Evolutionary conservation across 352 stramenopile genomes (phyloP).

Genomic region (Pythium myriotylum): DNA sequence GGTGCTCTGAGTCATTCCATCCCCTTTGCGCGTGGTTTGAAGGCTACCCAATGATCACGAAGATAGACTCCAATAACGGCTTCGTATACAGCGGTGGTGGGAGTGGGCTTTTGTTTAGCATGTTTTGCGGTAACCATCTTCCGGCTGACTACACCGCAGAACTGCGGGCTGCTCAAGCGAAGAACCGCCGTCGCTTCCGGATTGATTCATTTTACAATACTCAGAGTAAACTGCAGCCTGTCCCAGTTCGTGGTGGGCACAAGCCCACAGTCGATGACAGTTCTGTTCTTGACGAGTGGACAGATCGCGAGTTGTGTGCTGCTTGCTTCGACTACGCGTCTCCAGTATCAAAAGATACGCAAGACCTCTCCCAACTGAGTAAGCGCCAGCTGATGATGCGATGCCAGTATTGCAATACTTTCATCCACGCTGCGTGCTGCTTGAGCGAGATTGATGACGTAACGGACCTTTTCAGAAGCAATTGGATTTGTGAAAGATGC

Average conservation of each 20-base stretch:
- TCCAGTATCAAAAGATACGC: constrained; percentile 44
- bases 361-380: constrained; percentile 57
- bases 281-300: constrained; percentile 39
- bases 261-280: neutral
- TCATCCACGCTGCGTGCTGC: constrained; percentile 81
- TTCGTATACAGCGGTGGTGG: constrained; percentile 78
- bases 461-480: constrained; percentile 63
- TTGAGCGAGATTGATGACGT: constrained; percentile 70
- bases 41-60: constrained; percentile 73
- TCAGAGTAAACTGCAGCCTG: constrained; percentile 47
- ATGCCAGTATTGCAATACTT: constrained; percentile 84
- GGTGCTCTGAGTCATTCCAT: constrained; percentile 72
- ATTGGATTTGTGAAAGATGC: constrained; percentile 87
- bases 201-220: constrained; percentile 75
- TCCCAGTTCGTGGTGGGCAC: constrained; percentile 12
- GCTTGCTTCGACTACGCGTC: constrained; percentile 79
- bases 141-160: constrained; percentile 47
- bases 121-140: constrained; percentile 66
- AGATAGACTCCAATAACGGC: constrained; percentile 35
- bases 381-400: constrained; percentile 84
- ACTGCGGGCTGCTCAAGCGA: constrained; percentile 45
- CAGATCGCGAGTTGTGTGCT: constrained; percentile 68
- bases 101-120: constrained; percentile 65
- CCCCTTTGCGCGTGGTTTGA: constrained; percentile 88
- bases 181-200: constrained; percentile 60